These are phyloP conservation scores for Emydomyces testavorans DNA, from an alignment of 2,329 filamentous ascomycete genomes.

Conservation along the genomic window DNA sequence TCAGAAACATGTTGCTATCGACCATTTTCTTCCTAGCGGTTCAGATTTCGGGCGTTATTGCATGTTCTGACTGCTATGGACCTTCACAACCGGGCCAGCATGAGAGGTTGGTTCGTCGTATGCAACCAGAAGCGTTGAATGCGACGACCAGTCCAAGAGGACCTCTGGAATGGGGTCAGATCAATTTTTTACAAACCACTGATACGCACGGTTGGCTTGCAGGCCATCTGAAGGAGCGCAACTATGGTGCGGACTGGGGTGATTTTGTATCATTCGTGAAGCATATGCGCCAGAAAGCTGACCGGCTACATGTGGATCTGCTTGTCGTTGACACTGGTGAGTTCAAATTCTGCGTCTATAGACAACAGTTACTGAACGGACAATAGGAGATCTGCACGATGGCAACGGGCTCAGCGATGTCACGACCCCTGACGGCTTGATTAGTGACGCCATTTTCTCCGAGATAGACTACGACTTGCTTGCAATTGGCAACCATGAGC, in stretches of 20 bases:
- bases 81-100: slow-evolving; percentile 15
- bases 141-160: slow-evolving; percentile 17
- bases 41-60: slow-evolving; percentile 5
- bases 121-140: slow-evolving; percentile 19
- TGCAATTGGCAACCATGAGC: slow-evolving; percentile 52
- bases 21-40: slow-evolving; percentile 6
- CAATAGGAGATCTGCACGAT: slow-evolving; percentile 50
- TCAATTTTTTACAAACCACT: slow-evolving; percentile 93
- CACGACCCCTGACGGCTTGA: slow-evolving; percentile 45
- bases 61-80: slow-evolving; percentile 19
- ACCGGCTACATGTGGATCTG: slow-evolving; percentile 69
- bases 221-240: slow-evolving; percentile 81
- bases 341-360: slow-evolving; percentile 41
- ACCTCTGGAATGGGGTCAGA: slow-evolving; percentile 58
- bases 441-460: slow-evolving; percentile 44
- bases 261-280: slow-evolving; percentile 90
- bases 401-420: slow-evolving; percentile 53
- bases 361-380: not conserved
- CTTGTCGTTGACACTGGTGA: slow-evolving; percentile 89
- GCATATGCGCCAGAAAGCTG: slow-evolving; percentile 67
- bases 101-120: slow-evolving; percentile 18
- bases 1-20: slow-evolving; percentile 10
- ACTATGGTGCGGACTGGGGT: slow-evolving; percentile 88
- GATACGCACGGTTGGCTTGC: slow-evolving; percentile 94
- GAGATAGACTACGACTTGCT: slow-evolving; percentile 45